Percentiles rank a stretch among this genome's conserved stretches.
These are phyloP conservation scores for Paraurostyla sp. DNA, from an alignment of 73 alveolate genomes.

Conservation along the genomic window DNA sequence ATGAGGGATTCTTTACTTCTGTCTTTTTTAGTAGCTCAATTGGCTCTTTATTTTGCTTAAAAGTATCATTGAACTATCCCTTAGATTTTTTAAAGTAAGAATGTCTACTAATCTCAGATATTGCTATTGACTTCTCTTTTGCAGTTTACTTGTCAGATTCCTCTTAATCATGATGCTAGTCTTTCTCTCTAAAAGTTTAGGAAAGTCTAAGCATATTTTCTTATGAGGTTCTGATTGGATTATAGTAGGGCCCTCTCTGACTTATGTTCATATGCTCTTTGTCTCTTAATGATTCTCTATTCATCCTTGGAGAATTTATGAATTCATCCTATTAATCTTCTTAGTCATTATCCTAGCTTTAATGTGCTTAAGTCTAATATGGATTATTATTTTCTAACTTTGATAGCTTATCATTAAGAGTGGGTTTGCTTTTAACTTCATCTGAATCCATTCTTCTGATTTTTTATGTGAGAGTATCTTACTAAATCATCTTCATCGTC, in stretches of 20 bases:
- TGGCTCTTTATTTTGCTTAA: neutral
- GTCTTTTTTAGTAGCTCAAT: neutral
- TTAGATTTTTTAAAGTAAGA: slow-evolving; percentile 36
- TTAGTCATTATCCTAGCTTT: neutral
- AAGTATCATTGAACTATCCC: neutral
- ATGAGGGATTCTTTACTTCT: too few species aligned
- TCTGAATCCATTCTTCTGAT: neutral
- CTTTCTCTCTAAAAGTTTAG: neutral
- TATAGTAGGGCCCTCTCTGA: slow-evolving; percentile 41
- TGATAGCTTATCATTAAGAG: neutral
- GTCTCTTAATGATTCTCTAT: neutral
- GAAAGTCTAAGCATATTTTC: slow-evolving; percentile 11
- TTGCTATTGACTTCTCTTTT: neutral
- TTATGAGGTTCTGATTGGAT: slow-evolving; percentile 43
- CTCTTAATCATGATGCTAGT: neutral
- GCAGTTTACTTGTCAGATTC: neutral
- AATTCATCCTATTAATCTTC: neutral
- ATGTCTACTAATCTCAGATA: neutral
- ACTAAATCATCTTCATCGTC: neutral
- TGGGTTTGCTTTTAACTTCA: neutral
- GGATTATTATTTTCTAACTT: neutral
- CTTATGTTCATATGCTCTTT: neutral
- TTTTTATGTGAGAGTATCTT: neutral
- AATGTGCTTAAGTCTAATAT: neutral
- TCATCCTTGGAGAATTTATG: slow-evolving; percentile 20